Base-by-base conservation (phyloP, 1,284 basidiomycete species). In the Calocybe gambosa region DNA sequence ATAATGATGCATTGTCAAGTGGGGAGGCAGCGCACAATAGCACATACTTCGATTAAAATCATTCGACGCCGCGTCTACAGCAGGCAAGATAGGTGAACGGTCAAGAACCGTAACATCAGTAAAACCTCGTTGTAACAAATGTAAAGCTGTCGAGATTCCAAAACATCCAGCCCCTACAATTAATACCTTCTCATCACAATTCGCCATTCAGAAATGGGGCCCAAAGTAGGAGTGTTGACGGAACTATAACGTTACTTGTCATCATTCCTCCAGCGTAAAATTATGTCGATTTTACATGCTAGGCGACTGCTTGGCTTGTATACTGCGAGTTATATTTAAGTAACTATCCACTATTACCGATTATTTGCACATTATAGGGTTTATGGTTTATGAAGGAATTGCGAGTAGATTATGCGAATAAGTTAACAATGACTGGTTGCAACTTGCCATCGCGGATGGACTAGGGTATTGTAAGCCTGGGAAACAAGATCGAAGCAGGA, bases 81-180 rank as follows among this genome's bases (percentile, higher is more conserved):
- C 87, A 5, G 89, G 89, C 1, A 91, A 61, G 1, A 63, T 62
- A 1, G 60, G 51, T 1, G 87, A 78, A 46, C 82, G 73, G 58
- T 93, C 89, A 38, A 93, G 69, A 2, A 94, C 62, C 1, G 81
- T 88, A 45, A 93, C 71, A 50, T 78, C 55, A n/a, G 62, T 74
- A 61, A 81, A 87, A 9, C 86, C 85, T 45, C 80, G 70, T 40
- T 68, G 61, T 28, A 89, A 68, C n/a, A 93, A 76, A 56, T 89
- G 79, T 50, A 82, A 78, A 1, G 89, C 88, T 0, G 89, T 86
- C 2, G 89, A 89, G n/a, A 89, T 68, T 2, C 92, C 92, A 58
- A 93, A 92, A 50, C 82, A 83, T 9, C 92, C 91, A 28, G 87
- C 84, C n/a, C 91, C 91, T 38, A 93, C 70, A 52, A 94, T 84